phyloP scores from a whole-genome alignment of 1,139 yeast genomes.

The Hyphopichia pseudoburtonii region DNA sequence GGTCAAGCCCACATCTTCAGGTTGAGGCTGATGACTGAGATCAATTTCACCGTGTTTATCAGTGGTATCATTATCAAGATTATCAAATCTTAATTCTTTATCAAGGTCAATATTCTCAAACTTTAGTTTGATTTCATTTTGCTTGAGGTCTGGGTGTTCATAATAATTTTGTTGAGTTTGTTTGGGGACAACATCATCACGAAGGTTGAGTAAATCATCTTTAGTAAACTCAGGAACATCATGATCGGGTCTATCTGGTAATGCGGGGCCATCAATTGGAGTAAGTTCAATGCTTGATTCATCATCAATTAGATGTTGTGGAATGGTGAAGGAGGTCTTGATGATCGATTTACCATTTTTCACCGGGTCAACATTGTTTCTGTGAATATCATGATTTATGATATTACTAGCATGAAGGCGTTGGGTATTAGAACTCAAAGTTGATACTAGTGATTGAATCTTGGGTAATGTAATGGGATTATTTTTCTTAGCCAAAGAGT shows the following conservation, averaged over 20 bases:
- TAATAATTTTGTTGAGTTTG: slow-evolving; percentile 8
- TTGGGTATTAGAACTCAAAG: slow-evolving; percentile 20
- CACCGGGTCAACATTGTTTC: slow-evolving; percentile 34
- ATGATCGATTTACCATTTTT: slow-evolving; percentile 15
- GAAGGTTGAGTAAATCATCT: slow-evolving; percentile 25
- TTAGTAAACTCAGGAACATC: slow-evolving; percentile 25
- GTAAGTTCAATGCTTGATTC: slow-evolving; percentile 40
- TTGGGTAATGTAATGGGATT: slow-evolving; percentile 5
- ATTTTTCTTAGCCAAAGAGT: slow-evolving; percentile 19
- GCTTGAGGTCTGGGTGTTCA: slow-evolving; percentile 13
- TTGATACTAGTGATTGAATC: slow-evolving; percentile 11
- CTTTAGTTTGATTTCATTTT: slow-evolving; percentile 12
- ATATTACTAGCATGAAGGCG: slow-evolving; percentile 24
- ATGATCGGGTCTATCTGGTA: slow-evolving; percentile 33
- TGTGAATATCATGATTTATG: slow-evolving; percentile 13
- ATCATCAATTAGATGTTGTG: slow-evolving; percentile 23
- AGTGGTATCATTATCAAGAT: slow-evolving; percentile 7
- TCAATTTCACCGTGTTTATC: slow-evolving; percentile 2
- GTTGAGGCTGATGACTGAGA: slow-evolving; percentile 2
- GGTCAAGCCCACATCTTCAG: slow-evolving; percentile 29
- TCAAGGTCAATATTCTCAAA: slow-evolving; percentile 15
- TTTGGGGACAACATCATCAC: slow-evolving; percentile 10
- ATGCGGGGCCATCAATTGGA: slow-evolving; percentile 27
- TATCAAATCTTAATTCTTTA: slow-evolving; percentile 15
- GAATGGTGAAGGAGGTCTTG: slow-evolving; percentile 13